Percentiles rank a stretch among this genome's conserved stretches.
Evolutionary conservation across 1,139 yeast species (phyloP).

Genomic region (Kazachstania sp.): DNA sequence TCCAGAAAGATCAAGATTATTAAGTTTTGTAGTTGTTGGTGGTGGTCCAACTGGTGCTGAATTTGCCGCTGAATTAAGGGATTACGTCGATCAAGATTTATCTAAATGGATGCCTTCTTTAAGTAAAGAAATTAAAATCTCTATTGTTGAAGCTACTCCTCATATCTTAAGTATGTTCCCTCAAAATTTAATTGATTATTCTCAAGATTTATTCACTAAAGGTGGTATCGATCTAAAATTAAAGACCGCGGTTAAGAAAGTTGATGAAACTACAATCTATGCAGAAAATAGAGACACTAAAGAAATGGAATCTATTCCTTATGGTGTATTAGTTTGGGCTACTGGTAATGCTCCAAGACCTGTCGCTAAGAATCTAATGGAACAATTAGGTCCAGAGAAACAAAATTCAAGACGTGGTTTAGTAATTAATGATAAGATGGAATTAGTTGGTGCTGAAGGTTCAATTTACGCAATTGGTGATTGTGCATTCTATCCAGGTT

Average conservation of each 20-base stretch:
- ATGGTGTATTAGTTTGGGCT: slow-evolving; percentile 93
- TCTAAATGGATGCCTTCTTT: slow-evolving; percentile 83
- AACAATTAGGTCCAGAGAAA: slow-evolving; percentile 50
- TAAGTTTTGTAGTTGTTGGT: slow-evolving; percentile 82
- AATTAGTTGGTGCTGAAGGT: slow-evolving; percentile 75
- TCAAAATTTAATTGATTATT: slow-evolving; percentile 72
- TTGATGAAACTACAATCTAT: slow-evolving; percentile 55
- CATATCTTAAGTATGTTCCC: slow-evolving; percentile 82
- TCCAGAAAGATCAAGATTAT: slow-evolving; percentile 70
- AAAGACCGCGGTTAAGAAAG: slow-evolving; percentile 82
- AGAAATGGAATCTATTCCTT: slow-evolving; percentile 55
- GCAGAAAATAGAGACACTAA: slow-evolving; percentile 57
- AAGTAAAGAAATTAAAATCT: slow-evolving; percentile 70
- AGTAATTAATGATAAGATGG: slow-evolving; percentile 71
- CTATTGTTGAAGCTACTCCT: slow-evolving; percentile 85
- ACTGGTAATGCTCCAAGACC: slow-evolving; percentile 91
- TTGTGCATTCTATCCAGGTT: slow-evolving; percentile 79
- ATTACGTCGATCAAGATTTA: slow-evolving; percentile 86
- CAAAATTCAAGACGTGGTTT: slow-evolving; percentile 84
- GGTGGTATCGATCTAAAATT: slow-evolving; percentile 72
- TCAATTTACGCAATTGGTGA: slow-evolving; percentile 82
- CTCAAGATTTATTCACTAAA: slow-evolving; percentile 70
- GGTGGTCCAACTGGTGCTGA: slow-evolving; percentile 98
- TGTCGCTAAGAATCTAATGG: slow-evolving; percentile 58
- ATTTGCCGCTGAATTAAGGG: slow-evolving; percentile 91